Percentiles rank a stretch among this genome's conserved stretches.
phyloP scores from a whole-genome alignment of 495 filamentous ascomycete genomes.

The Apodospora peruviana region DNA sequence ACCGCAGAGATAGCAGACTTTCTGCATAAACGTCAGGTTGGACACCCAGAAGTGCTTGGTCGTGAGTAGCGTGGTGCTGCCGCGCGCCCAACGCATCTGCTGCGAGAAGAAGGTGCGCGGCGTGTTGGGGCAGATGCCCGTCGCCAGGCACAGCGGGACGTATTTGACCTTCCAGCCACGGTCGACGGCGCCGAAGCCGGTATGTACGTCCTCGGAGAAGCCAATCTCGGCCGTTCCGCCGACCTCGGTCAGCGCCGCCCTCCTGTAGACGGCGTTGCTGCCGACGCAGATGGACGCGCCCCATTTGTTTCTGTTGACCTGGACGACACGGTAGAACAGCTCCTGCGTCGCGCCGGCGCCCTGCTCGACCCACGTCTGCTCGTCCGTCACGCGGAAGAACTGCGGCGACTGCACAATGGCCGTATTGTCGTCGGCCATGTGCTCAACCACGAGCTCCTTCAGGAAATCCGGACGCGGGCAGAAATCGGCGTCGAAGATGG shows the following conservation, averaged over 20 bases:
- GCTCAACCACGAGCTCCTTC: constrained; percentile 23
- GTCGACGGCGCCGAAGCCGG: constrained; percentile 28
- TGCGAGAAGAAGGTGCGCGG: constrained; percentile 29
- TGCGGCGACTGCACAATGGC: constrained; percentile 26
- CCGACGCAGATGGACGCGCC: constrained; percentile 29
- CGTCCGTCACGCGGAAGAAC: constrained; percentile 25
- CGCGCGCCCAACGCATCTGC: constrained; percentile 31
- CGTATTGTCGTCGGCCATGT: constrained; percentile 24
- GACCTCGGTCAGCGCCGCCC: constrained; percentile 20
- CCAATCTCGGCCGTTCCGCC: constrained; percentile 30
- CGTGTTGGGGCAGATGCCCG: constrained; percentile 29
- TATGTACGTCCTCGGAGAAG: constrained; percentile 30
- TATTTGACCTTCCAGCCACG: constrained; percentile 32
- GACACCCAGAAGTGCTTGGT: constrained; percentile 28
- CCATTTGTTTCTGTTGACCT: constrained; percentile 28
- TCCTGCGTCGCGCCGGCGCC: constrained; percentile 29
- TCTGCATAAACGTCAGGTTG: constrained; percentile 26
- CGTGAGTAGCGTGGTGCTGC: constrained; percentile 25
- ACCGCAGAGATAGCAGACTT: constrained; percentile 28
- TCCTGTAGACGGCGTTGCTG: constrained; percentile 25
- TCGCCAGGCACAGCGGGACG: constrained; percentile 25
- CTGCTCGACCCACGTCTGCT: constrained; percentile 31
- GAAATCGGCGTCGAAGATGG: constrained; percentile 32
- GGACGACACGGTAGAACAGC: constrained; percentile 29
- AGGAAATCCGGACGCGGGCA: constrained; percentile 26